Base-by-base conservation (phyloP, 2,329 filamentous ascomycete species). In the Colletotrichum lentis region DNA sequence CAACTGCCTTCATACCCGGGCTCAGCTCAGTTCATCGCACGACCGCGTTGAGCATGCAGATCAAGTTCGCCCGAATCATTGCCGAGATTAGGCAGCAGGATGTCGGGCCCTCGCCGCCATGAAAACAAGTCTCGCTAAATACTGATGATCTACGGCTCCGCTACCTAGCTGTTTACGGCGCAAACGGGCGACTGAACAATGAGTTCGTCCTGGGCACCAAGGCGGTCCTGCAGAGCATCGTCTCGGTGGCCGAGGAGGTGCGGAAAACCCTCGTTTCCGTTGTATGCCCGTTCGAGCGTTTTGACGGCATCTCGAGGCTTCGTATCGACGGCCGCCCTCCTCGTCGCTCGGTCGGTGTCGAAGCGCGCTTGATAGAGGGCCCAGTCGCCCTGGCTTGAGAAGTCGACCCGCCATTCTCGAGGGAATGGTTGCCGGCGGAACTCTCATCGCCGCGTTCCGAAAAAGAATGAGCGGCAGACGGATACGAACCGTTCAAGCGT, bases 391-490 rank as follows among this genome's bases (percentile, higher is more conserved):
- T 85, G 81, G 78, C 71, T 83, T 0, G 76, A 81, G 1, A 82
- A 80, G 47, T 78, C 81, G 0, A 80, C n/a, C 81, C 35, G 66
- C 71, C 1, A 78, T 85, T 6, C 75, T 85, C 4, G 80, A 83
- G 22, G 82, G 83, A 11, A 84, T 85, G 75, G 75, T 80, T 3
- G 74, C 76, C 1, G 78, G 78, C 50, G 83, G 83, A 0, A 85
- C 84, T 44, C 74, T 80, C 1, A 79, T 85, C 10, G 84, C 84
- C 0, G 76, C 75, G 3, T 81, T 82, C 49, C 77, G 80, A n/a
- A n/a, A 10, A 77, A 79, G 50, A 76, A 76, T 1, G 84, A 86
- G 65, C 61, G 55, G 22, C 61, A 43, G 11, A 16, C 22, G 27
- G 54, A 27, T 3, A 5, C 47, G 11, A 3, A 31, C 12, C 18